Percentiles rank a stretch among this genome's conserved stretches.
Evolutionary conservation across 371 early-diverging fungal genomes (phyloP).

Genomic region (Rhizopus arrhizus): DNA sequence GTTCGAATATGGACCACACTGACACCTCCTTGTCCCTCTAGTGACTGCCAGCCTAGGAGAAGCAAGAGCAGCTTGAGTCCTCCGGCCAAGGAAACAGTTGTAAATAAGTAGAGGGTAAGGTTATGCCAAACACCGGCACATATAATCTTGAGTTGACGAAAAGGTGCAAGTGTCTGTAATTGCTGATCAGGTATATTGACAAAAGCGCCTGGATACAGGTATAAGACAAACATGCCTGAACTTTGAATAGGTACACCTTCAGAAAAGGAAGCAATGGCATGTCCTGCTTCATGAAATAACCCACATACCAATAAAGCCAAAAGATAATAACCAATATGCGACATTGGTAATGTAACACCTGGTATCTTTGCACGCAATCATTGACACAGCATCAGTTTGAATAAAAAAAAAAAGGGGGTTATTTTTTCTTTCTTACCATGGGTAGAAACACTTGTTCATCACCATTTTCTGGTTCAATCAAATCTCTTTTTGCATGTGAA

Average conservation of each 20-base stretch:
- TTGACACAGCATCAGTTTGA: neutral
- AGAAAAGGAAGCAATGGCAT: slow-evolving; percentile 75
- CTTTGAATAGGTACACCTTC: slow-evolving; percentile 65
- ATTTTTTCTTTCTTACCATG: slow-evolving; percentile 42
- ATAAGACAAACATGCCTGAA: slow-evolving; percentile 73
- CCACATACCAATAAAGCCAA: slow-evolving; percentile 68
- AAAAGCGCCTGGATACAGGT: slow-evolving; percentile 86
- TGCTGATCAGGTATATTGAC: slow-evolving; percentile 69
- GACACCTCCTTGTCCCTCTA: slow-evolving; percentile 58
- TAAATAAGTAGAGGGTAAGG: slow-evolving; percentile 53
- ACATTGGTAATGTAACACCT: slow-evolving; percentile 78
- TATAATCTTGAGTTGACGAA: slow-evolving; percentile 65
- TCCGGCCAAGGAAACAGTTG: slow-evolving; percentile 53
- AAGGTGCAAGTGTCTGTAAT: slow-evolving; percentile 49
- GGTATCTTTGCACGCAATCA: slow-evolving; percentile 62
- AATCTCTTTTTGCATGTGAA: slow-evolving; percentile 10
- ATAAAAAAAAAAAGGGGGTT: neutral
- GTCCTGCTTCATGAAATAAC: slow-evolving; percentile 79
- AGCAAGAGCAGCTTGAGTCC: slow-evolving; percentile 49
- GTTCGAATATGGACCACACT: slow-evolving; percentile 62
- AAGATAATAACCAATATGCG: slow-evolving; percentile 73
- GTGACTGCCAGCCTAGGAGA: slow-evolving; percentile 55
- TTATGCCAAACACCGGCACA: slow-evolving; percentile 91
- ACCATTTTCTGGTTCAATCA: slow-evolving; percentile 25
- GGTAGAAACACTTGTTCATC: slow-evolving; percentile 63